phyloP scores from a whole-genome alignment of 1,284 basidiomycete species.

The Clitocybe nebularis region DNA sequence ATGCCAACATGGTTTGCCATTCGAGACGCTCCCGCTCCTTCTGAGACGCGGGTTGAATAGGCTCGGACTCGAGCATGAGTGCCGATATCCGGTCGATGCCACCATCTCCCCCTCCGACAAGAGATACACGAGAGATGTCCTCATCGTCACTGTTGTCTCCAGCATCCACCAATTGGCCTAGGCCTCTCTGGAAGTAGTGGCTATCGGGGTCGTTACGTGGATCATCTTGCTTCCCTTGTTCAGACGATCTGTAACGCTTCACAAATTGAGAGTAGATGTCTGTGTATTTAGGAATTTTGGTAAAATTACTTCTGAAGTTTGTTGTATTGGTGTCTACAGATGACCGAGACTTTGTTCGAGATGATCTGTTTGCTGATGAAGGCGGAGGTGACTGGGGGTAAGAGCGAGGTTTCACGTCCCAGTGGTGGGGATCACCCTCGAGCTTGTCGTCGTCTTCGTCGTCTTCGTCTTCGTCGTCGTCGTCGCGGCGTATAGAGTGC shows the following conservation, averaged over 20 bases:
- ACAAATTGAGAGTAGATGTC: conserved; percentile 78
- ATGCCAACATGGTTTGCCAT: conserved; percentile 93
- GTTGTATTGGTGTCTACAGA: conserved; percentile 26
- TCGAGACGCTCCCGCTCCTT: conserved; percentile 83
- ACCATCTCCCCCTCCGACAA: conserved; percentile 39
- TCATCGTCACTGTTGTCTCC: conserved; percentile 75
- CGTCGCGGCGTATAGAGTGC: conserved; percentile 42
- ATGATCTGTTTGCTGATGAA: conserved; percentile 31
- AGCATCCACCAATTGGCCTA: conserved; percentile 66
- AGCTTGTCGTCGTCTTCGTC: conserved; percentile 34
- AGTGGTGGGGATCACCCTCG: conserved; percentile 18
- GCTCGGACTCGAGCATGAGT: conserved; percentile 56
- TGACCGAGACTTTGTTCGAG: conserved; percentile 26
- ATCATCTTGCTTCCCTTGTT: conserved; percentile 55
- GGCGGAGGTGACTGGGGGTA: conserved; percentile 25
- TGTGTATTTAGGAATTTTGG: conserved; percentile 44
- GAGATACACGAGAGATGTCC: conserved; percentile 41
- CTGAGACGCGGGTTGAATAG: conserved; percentile 56
- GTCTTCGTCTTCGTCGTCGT: conserved; percentile 41
- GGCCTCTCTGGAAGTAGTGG: conserved; percentile 69
- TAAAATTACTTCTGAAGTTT: conserved; percentile 18
- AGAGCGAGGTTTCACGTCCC: conserved; percentile 29
- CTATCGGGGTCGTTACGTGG: conserved; percentile 70
- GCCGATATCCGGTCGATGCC: conserved; percentile 47
- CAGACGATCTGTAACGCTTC: conserved; percentile 60